Evolutionary conservation across 2,329 filamentous ascomycete species (phyloP), one percentile per base, ranked within the genome.

Genomic region (Colletotrichum sp.): DNA sequence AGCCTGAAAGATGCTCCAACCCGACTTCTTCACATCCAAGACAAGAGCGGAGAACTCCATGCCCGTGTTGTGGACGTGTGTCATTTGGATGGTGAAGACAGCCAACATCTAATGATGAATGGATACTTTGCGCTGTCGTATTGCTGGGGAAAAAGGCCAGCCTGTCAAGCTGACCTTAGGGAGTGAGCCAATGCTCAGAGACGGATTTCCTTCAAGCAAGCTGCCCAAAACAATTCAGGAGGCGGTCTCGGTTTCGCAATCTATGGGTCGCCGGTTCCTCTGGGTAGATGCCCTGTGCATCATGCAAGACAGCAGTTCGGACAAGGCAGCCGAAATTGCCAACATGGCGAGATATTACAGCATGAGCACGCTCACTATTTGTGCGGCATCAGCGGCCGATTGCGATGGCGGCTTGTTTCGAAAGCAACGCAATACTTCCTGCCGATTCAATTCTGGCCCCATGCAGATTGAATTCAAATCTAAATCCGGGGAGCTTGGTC

Each of bases 211-310:
- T 15, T 59, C 15, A 16, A 25, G 6, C 6, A 27, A 2, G 15
- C 29, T 59, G 25, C 55, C 55, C 2, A 19, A n/a, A 29, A 30
- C 55, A 6, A 25, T 59, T 16, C 15, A 13, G 15, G 55, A 59
- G 1, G 55, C 55, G 0, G 55, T 59, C 5, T 27, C 11, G 25
- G 55, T 30, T 4, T 30, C 12, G 7, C 2, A 59, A 25, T 27
- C 2, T 4, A 4, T 59, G 3, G 25, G 13, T 1, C 8, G 3
- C 0, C 6, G 16, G 1, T 59, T 59, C 5, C 3, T 67, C 16
- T 78, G 76, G 76, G 49, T 73, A 7, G 76, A 78, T n/a, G 64
- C 63, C 13, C 16, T 78, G 7, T 76, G 71, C n/a, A 78, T 78
- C 27, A 27, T 70, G 5, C 76, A 76, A 16, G 69, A 77, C 13